Conservation (phyloP, 495 filamentous ascomycete genomes). For the Annulohypoxylon maeteangense region DNA sequence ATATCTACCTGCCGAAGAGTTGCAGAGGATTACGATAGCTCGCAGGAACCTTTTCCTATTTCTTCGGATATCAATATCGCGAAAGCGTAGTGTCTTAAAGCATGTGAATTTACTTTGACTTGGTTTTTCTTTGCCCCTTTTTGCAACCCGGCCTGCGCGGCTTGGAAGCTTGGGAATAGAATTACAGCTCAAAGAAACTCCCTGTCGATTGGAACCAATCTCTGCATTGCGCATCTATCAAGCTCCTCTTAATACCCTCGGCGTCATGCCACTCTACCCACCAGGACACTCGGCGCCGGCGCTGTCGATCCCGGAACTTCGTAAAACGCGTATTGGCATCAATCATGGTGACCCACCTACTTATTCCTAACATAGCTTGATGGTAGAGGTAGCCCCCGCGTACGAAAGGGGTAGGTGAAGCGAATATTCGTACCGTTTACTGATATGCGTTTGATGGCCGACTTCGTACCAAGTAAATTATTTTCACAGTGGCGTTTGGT, state of each 20-base stretch:
- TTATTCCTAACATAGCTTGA: background rate
- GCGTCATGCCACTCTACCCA: constrained; percentile 3
- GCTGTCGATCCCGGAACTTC: constrained; percentile 8
- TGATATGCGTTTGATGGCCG: background rate
- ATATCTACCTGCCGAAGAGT: constrained; percentile 7
- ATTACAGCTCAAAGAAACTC: background rate
- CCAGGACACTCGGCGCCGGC: constrained; percentile 23
- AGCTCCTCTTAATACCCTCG: background rate
- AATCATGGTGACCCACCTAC: background rate
- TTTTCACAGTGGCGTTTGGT: too few relatives aligned
- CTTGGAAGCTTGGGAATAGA: constrained; percentile 15
- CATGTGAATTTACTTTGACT: background rate
- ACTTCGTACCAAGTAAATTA: background rate
- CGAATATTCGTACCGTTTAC: background rate
- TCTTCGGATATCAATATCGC: constrained; percentile 22
- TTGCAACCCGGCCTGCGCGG: background rate
- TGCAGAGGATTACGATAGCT: constrained; percentile 5
- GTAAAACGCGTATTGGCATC: background rate
- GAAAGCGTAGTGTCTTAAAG: constrained; percentile 13
- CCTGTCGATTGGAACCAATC: background rate
- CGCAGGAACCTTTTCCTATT: background rate
- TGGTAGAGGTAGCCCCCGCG: background rate
- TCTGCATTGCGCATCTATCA: constrained; percentile 17
- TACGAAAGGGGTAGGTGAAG: background rate
- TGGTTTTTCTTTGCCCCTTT: constrained; percentile 8